Evolutionary conservation across 768 basidiomycete species (phyloP).

Genomic region (Phylloporus arenicola): DNA sequence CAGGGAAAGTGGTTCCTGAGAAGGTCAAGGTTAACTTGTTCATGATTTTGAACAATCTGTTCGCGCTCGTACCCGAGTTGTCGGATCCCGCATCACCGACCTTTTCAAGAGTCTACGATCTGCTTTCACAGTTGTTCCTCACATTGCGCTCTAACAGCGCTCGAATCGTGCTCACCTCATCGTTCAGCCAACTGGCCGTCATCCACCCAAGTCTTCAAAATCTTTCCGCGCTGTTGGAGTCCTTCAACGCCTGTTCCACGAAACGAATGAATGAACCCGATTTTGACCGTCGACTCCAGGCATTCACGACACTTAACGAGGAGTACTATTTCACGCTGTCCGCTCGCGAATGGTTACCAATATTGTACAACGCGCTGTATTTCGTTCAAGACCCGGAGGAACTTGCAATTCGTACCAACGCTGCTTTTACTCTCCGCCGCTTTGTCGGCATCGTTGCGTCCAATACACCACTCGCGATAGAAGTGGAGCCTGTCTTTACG

Average conservation of each 20-base stretch:
- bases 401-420: constrained; percentile 77
- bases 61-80: constrained; percentile 64
- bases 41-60: constrained; percentile 58
- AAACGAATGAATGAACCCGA: constrained; percentile 88
- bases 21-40: constrained; percentile 81
- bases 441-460: constrained; percentile 60
- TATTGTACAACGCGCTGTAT: constrained; percentile 78
- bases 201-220: constrained; percentile 37
- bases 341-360: constrained; percentile 66
- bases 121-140: constrained; percentile 77
- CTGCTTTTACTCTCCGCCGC: constrained; percentile 67
- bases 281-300: constrained; percentile 77
- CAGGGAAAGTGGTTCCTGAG: constrained; percentile 73
- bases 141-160: constrained; percentile 65
- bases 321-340: constrained; percentile 45
- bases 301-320: constrained; percentile 75
- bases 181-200: constrained; percentile 51
- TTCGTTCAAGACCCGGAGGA: constrained; percentile 89
- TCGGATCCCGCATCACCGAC: constrained; percentile 37
- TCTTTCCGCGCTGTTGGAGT: constrained; percentile 52
- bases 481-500: too few species aligned
- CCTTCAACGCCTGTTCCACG: constrained; percentile 80
- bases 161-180: constrained; percentile 61
- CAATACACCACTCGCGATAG: constrained; percentile 26
- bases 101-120: constrained; percentile 50